Base-by-base conservation (phyloP, 2,329 filamentous ascomycete species). In the Pseudovirgaria hyperparasitica region DNA sequence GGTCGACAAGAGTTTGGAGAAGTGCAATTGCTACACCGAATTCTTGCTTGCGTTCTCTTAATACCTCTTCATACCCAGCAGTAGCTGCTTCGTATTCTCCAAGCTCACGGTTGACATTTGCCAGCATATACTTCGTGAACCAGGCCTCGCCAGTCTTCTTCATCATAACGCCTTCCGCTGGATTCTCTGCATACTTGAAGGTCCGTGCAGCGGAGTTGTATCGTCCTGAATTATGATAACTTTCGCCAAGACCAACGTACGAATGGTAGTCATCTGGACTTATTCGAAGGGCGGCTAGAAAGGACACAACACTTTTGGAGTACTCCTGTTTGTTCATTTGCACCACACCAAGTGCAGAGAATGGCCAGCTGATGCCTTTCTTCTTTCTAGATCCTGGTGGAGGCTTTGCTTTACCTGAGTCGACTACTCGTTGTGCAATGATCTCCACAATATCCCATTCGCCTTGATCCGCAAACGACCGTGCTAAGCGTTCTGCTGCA, bases 361-460 rank as follows among this genome's bases (percentile, higher is more conserved):
- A 92, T 2, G 90, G 90, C 90, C 90, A 98, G 55, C 86, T 94
- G 37, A 92, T 76, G 1, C 85, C 84, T 54, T 82, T 87, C 42
- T 81, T 77, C 62, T 86, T 90, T 63, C 92, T 93, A 1, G 87
- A 94, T 1, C 92, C 90, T 7, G 90, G 87, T 2, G 86, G 75
- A 14, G 85, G 82, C 39, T 79, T 80, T 21, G 87, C 82, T 52
- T 85, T 90, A 28, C 90, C 90, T n/a, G 87, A 94, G 36, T 94
- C 82, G 3, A 96, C 76, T 1, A 94, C 81, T 26, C 92, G 73
- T 48, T 86, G 81, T 2, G 90, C 80, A 17, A 98, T 76, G 12
- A 92, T 72, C 56, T 96, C 90, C 6, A 98, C 92, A 26, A 92
- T 74, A 39, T 96, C 90, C 90, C 90, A 98, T 44, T 98, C 90